phyloP scores from a whole-genome alignment of 257 asterid genomes.

The Penstemon davidsonii region DNA sequence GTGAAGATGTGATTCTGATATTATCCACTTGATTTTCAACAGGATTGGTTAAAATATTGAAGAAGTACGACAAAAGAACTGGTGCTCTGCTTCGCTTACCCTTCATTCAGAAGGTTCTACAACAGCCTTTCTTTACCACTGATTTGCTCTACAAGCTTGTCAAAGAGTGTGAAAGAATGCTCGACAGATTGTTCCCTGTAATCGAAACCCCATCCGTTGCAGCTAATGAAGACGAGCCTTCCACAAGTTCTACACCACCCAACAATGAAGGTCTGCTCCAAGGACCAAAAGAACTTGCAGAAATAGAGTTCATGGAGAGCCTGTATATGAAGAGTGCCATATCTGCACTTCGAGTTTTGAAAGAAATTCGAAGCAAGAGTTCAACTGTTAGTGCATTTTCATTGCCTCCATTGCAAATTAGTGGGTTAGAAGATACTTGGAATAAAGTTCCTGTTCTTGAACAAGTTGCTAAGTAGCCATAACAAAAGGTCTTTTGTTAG shows the following conservation, averaged over 20 bases:
- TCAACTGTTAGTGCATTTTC: constrained; percentile 91
- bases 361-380: constrained; percentile 81
- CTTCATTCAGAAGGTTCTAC: constrained; percentile 86
- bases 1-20: background rate
- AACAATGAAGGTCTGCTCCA: constrained; percentile 36
- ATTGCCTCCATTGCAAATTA: constrained; percentile 79
- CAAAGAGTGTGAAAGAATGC: constrained; percentile 84
- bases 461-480: constrained; percentile 68
- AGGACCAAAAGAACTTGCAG: constrained; percentile 60
- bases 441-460: constrained; percentile 63
- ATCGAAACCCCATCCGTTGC: background rate
- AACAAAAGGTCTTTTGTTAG: no score
- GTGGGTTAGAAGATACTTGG: constrained; percentile 76
- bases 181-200: constrained; percentile 62
- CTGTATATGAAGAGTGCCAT: constrained; percentile 78
- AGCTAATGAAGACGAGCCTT: constrained; percentile 43
- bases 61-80: constrained; percentile 91
- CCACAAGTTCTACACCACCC: constrained; percentile 38
- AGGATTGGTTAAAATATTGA: constrained; percentile 87
- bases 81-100: constrained; percentile 92
- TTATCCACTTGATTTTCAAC: constrained; percentile 13
- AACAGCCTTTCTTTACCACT: constrained; percentile 86
- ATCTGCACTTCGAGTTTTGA: constrained; percentile 73
- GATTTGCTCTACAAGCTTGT: constrained; percentile 87
- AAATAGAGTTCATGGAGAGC: constrained; percentile 76